A percentile compares a stretch with the other conserved stretches of the same genome.
phyloP scores from a whole-genome alignment of 345 rosid genomes.

The Durio zibethinus region DNA sequence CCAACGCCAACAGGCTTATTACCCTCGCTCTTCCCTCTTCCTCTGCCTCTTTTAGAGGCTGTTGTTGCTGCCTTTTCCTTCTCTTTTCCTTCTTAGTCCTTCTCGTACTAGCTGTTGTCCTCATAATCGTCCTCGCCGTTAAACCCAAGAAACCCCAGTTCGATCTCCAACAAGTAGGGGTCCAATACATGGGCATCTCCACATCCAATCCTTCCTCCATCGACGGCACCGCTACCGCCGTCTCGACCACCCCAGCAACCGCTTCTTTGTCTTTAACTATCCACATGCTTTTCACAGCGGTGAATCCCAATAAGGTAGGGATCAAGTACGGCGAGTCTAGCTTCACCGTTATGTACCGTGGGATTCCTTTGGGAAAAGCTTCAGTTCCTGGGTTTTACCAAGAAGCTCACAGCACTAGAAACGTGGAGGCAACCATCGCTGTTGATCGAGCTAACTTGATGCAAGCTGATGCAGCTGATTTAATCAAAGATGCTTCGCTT shows the following conservation, averaged over 20 bases:
- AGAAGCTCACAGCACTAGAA: slow-evolving; percentile 71
- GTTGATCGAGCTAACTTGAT: slow-evolving; percentile 82
- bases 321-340: slow-evolving; percentile 93
- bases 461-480: slow-evolving; percentile 46
- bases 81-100: slow-evolving; percentile 81
- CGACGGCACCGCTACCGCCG: slow-evolving; percentile 35
- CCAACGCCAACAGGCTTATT: slow-evolving; percentile 30
- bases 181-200: slow-evolving; percentile 82
- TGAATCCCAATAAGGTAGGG: slow-evolving; percentile 92
- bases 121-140: slow-evolving; percentile 76
- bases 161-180: slow-evolving; percentile 96
- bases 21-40: slow-evolving; percentile 54
- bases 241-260: slow-evolving; percentile 24
- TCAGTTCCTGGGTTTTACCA: slow-evolving; percentile 89
- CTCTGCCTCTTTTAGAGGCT: slow-evolving; percentile 84
- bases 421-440: slow-evolving; percentile 72
- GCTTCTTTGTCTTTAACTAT: slow-evolving; percentile 74
- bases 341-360: slow-evolving; percentile 92
- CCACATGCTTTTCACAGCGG: slow-evolving; percentile 79
- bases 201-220: slow-evolving; percentile 35
- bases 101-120: slow-evolving; percentile 62
- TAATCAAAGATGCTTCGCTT: slow-evolving; percentile 78
- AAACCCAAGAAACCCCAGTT: slow-evolving; percentile 98
- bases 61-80: slow-evolving; percentile 96
- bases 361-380: slow-evolving; percentile 87